Evolutionary conservation across 73 alveolate genomes (phyloP).

Genomic region (Uronychia binucleata): DNA sequence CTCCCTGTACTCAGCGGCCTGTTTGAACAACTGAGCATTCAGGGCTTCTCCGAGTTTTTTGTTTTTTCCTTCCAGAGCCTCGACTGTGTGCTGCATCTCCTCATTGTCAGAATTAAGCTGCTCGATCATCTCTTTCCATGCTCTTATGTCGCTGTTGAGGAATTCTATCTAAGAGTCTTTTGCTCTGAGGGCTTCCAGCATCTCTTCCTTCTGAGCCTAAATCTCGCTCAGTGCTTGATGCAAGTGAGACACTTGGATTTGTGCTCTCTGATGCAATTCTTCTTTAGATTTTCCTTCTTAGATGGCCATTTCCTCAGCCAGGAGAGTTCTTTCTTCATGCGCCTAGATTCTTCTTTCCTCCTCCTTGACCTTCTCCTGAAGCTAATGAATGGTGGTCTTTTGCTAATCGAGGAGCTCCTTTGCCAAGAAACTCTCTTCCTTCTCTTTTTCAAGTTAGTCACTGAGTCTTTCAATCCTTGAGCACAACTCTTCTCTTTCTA

Average conservation of each 20-base stretch:
- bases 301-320: neutral
- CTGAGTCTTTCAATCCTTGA: neutral
- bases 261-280: neutral
- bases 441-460: neutral
- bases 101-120: neutral
- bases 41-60: conserved; percentile 1
- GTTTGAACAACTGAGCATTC: neutral
- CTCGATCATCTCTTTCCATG: conserved; percentile 12
- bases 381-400: neutral
- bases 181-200: neutral
- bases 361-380: neutral
- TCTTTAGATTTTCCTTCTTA: neutral
- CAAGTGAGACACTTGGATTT: neutral
- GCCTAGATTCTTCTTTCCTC: neutral
- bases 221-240: neutral
- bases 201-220: neutral
- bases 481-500: neutral
- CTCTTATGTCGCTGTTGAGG: neutral
- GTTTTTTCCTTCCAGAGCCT: neutral
- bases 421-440: neutral
- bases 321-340: neutral
- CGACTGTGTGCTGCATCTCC: conserved; percentile 18
- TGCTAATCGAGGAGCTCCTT: neutral
- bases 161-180: neutral
- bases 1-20: neutral